Base-by-base conservation (phyloP, 257 asterid genomes). In the Eustoma russellianum region DNA sequence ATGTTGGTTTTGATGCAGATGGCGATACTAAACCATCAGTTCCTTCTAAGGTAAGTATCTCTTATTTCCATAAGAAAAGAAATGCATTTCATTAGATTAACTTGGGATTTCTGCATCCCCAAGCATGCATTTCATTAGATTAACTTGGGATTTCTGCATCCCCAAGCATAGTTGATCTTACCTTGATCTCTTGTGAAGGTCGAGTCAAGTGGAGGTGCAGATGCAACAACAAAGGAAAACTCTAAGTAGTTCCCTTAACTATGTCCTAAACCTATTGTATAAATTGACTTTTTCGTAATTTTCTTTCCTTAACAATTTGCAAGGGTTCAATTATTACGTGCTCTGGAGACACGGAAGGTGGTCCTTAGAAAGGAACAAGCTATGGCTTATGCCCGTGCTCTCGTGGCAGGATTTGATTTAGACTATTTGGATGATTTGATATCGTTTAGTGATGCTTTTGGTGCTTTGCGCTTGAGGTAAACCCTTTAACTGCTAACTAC, bases 331-430 rank as follows among this genome's bases (percentile, higher is more conserved):
- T 92, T 86, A 54, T 83, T 81, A 55, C 84, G 88, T 47, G 84
- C 75, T 62, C 46, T 86, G 72, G 93, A 81, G 75, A 65, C 80
- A 33, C n/a, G n/a, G 55, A 83, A 76, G 64, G 83, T 85, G n/a
- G 76, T 81, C 50, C 80, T 86, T 33, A 73, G 74, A 80, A 86
- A 81, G 63, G 96, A 86, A 77, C 94, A 83, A 65, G 94, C 92
- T 24, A 86, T 86, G 96, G 94, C 96, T 44, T 83, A 81, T 56
- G 94, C 96, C 19, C 96, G 96, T n/a, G 86, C 96, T 49, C 46
- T 83, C 59, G 96, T 79, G 57, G 83, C 84, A 13, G 96, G 96
- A 2, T 86, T 73, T 41, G 92, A 81, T 65, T 72, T 70, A 71
- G 94, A 75, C 41, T 59, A 62, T 51, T 52, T 86, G 15, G 77